phyloP scores from a whole-genome alignment of 768 basidiomycete genomes.

The Mycena metata region DNA sequence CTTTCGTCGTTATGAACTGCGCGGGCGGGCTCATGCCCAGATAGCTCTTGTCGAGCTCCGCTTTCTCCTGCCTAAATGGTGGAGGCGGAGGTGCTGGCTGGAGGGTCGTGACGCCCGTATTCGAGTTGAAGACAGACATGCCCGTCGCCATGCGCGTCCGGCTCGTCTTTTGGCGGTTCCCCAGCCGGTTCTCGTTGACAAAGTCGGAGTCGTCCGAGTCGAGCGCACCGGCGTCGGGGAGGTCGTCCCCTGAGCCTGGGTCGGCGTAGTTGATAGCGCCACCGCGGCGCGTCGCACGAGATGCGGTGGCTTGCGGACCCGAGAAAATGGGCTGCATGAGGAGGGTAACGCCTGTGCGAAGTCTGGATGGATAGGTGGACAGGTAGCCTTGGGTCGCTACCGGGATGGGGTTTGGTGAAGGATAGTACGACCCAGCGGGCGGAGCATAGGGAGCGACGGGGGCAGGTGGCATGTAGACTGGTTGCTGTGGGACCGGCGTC shows the following conservation, averaged over 20 bases:
- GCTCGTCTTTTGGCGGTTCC: constrained; percentile 63
- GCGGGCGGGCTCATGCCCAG: constrained; percentile 88
- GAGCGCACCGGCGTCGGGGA: constrained; percentile 83
- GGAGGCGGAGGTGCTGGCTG: constrained; percentile 49
- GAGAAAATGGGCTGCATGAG: constrained; percentile 88
- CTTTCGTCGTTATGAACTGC: constrained; percentile 76
- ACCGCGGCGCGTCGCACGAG: constrained; percentile 70
- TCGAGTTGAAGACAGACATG: constrained; percentile 68
- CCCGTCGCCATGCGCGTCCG: constrained; percentile 60
- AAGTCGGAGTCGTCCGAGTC: constrained; percentile 92
- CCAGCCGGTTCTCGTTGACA: constrained; percentile 50
- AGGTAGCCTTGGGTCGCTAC: constrained; percentile 77
- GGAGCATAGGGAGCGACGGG: constrained; percentile 41
- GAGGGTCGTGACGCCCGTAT: constrained; percentile 57
- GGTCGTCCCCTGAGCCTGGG: constrained; percentile 85
- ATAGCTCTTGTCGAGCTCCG: constrained; percentile 89
- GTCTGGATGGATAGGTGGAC: constrained; percentile 89
- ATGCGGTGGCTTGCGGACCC: constrained; percentile 73
- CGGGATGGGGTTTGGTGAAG: constrained; percentile 69
- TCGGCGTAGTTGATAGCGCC: constrained; percentile 90
- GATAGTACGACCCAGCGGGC: constrained; percentile 58
- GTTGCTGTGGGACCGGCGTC: constrained; percentile 50
- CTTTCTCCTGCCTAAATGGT: constrained; percentile 59
- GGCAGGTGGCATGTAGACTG: constrained; percentile 48
- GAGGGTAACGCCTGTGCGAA: constrained; percentile 90